Evolutionary conservation across 2,329 filamentous ascomycete species (phyloP), one percentile per base, ranked within the genome.

Genomic region (Venturia carpophila): DNA sequence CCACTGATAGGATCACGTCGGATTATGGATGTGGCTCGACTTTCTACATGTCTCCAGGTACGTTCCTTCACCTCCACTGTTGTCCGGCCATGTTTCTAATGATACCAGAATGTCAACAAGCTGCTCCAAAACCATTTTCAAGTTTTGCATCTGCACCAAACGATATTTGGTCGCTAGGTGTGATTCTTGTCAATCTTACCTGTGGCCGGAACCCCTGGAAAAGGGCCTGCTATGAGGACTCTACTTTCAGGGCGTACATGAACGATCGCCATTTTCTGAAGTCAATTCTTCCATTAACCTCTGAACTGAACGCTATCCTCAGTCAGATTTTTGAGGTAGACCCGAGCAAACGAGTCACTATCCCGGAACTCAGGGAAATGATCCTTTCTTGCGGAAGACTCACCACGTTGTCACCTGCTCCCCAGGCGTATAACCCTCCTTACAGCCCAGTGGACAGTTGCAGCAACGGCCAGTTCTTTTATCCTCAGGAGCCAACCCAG

Each of bases 191-290:
- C 71, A 99, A 99, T 80, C 83, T 99, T 70, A 96, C 92, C 63
- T 99, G 94, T 79, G 94, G 94, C 74, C 91, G 94, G 75, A 99
- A 99, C 78, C 94, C 94, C 67, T 99, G 94, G 94, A 97, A 97
- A 80, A 89, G 94, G 75, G 94, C 94, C 68, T 96, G 92, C 15
- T 82, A 86, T 70, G 91, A 96, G 76, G 94, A 99, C 77, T 91
- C 91, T 69, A 97, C 94, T 58, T 99, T 97, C 83, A 86, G 89
- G 72, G 92, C 92, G 64, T 97, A 90, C 78, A 84, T 90, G 71
- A 88, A 88, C 80, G 91, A 92, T 73, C 86, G 86, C 67, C 87
- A 89, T 73, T 99, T 97, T 76, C 80, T 99, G 69, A 89, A 92
- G 80, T 90, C 91, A 68, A 99, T 99, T 71, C 83, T 99, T 66